Evolutionary conservation across 148 eudicot species (phyloP).

Genomic region (Rhododendron vialii): DNA sequence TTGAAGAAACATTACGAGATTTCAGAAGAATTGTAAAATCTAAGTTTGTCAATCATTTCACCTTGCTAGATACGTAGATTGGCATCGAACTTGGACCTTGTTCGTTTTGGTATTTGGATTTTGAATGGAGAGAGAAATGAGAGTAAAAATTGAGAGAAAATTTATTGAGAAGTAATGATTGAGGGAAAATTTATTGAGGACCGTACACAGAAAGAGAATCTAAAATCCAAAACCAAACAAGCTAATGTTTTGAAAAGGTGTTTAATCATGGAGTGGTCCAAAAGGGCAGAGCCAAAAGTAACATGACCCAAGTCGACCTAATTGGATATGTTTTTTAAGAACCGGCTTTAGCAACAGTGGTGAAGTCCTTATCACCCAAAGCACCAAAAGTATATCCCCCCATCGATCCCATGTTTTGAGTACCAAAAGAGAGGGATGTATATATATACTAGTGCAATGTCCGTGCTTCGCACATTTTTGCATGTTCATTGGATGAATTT

Average conservation of each 20-base stretch:
- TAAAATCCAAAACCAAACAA: background rate
- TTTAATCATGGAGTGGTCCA: conserved; percentile 1
- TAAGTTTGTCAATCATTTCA: background rate
- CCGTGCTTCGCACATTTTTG: no score
- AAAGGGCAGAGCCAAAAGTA: background rate
- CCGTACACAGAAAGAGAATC: no score
- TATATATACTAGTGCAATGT: no score
- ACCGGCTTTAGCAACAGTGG: background rate
- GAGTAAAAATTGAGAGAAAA: no score
- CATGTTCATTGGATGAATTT: no score
- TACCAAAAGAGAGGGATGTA: background rate
- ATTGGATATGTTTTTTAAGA: background rate
- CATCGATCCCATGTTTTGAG: background rate
- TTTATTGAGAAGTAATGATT: no score
- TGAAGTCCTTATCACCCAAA: conserved; percentile 6
- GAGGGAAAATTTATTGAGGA: accelerated
- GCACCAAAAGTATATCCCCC: background rate
- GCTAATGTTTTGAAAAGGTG: background rate
- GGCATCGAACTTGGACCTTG: background rate
- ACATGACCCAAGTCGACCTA: background rate
- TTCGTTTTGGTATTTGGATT: no score
- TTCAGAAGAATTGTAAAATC: background rate
- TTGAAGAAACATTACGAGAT: background rate
- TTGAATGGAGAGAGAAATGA: no score
- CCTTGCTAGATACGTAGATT: background rate